phyloP scores from a whole-genome alignment of 2,329 filamentous ascomycete genomes.

The Neopestalotiopsis sp. region DNA sequence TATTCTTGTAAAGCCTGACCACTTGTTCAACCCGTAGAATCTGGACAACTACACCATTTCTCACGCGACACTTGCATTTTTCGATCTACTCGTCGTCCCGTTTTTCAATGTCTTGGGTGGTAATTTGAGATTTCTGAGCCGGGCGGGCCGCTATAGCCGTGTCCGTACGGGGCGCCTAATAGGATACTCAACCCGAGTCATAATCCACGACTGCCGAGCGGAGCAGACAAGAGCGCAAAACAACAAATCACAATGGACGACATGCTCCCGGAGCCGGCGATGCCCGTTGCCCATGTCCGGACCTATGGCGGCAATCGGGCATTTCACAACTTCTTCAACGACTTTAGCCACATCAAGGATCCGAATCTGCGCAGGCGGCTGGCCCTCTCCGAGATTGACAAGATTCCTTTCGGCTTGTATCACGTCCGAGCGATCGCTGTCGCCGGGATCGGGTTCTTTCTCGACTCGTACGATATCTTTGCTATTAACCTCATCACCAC shows the following conservation, averaged over 20 bases:
- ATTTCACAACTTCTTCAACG: slow-evolving; percentile 78
- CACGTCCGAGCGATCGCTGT: slow-evolving; percentile 78
- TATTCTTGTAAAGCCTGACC: background rate
- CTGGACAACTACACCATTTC: background rate
- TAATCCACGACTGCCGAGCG: background rate
- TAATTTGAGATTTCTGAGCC: slow-evolving; percentile 1
- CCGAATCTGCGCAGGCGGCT: slow-evolving; percentile 78
- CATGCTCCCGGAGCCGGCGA: slow-evolving; percentile 49
- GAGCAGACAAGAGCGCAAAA: background rate
- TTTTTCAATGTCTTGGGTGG: slow-evolving; percentile 2
- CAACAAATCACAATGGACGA: slow-evolving; percentile 36
- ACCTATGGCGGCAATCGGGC: slow-evolving; percentile 70
- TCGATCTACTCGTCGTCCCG: background rate
- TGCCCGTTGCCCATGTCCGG: slow-evolving; percentile 39
- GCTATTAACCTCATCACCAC: slow-evolving; percentile 77
- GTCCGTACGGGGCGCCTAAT: background rate
- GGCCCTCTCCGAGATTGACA: slow-evolving; percentile 80
- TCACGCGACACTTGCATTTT: background rate
- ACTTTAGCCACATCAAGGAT: slow-evolving; percentile 69
- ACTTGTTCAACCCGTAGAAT: background rate
- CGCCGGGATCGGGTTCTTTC: slow-evolving; percentile 83
- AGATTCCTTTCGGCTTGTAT: slow-evolving; percentile 77
- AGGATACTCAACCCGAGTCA: no score
- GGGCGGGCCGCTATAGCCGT: slow-evolving; percentile 3
- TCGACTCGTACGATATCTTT: slow-evolving; percentile 83